These are phyloP conservation scores for Elsinoe ampelina DNA, from an alignment of 2,329 filamentous ascomycete species.

Conservation along the genomic window DNA sequence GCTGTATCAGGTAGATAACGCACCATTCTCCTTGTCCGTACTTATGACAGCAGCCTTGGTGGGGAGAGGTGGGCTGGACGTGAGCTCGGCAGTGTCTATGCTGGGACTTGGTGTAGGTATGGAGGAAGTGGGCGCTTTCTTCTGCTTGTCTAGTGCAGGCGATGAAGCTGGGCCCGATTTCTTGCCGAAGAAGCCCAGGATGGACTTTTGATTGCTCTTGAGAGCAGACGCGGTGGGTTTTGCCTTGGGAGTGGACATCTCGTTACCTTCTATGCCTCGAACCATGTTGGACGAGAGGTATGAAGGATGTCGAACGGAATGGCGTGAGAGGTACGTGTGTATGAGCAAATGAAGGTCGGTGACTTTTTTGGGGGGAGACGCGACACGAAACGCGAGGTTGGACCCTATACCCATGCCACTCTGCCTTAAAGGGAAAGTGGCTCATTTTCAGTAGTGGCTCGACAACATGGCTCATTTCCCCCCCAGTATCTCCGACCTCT, in stretches of 20 bases:
- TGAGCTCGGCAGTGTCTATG: slow-evolving; percentile 61
- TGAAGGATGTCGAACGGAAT: not conserved
- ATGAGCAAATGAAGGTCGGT: not conserved
- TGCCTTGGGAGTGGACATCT: slow-evolving; percentile 37
- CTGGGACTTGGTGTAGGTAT: slow-evolving; percentile 67
- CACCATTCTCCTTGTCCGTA: slow-evolving; percentile 50
- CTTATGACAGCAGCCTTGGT: slow-evolving; percentile 25
- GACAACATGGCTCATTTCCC: not conserved
- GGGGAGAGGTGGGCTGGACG: slow-evolving; percentile 56
- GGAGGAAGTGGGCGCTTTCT: slow-evolving; percentile 22
- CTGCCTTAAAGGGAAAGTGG: slow-evolving; percentile 5
- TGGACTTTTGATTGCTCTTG: slow-evolving; percentile 51
- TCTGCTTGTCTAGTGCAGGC: slow-evolving; percentile 31
- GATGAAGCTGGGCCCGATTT: slow-evolving; percentile 34
- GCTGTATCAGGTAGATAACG: slow-evolving; percentile 29
- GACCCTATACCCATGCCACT: not conserved
- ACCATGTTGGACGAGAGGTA: slow-evolving; percentile 26
- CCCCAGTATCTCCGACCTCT: not conserved
- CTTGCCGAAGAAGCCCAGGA: slow-evolving; percentile 71
- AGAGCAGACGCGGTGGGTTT: slow-evolving; percentile 37
- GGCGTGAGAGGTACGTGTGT: not conserved
- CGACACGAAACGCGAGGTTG: slow-evolving; percentile 8
- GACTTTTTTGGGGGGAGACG: slow-evolving; percentile 2
- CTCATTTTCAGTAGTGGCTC: not conserved
- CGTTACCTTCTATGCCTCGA: slow-evolving; percentile 39